phyloP scores from a whole-genome alignment of 257 asterid genomes.

The Plantago major region DNA sequence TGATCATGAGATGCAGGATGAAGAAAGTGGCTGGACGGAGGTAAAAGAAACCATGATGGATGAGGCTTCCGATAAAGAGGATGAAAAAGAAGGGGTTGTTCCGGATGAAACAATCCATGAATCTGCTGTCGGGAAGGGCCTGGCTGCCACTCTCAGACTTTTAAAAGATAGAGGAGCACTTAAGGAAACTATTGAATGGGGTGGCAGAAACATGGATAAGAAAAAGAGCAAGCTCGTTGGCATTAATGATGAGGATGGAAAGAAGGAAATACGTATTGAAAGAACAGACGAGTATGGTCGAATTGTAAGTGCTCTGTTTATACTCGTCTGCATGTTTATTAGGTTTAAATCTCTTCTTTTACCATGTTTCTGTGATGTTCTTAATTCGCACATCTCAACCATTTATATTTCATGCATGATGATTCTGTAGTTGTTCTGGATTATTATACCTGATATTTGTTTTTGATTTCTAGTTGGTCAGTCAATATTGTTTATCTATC shows the following conservation, averaged over 20 bases:
- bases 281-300: slow-evolving; percentile 96
- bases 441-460: too few species aligned
- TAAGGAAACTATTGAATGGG: slow-evolving; percentile 91
- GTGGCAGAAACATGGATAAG: slow-evolving; percentile 99
- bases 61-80: slow-evolving; percentile 34
- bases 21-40: slow-evolving; percentile 62
- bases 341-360: slow-evolving; percentile 8
- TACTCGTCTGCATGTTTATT: background rate
- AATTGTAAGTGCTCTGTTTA: slow-evolving; percentile 50
- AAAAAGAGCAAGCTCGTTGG: slow-evolving; percentile 92
- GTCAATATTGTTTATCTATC: too few species aligned
- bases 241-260: slow-evolving; percentile 49
- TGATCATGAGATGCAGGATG: slow-evolving; percentile 50
- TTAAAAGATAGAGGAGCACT: slow-evolving; percentile 84
- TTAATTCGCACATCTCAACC: background rate
- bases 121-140: slow-evolving; percentile 85
- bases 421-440: too few species aligned
- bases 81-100: slow-evolving; percentile 50
- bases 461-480: too few species aligned
- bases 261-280: slow-evolving; percentile 81
- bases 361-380: background rate
- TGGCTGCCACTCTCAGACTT: slow-evolving; percentile 72
- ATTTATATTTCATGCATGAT: too few species aligned
- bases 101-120: slow-evolving; percentile 84
- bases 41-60: slow-evolving; percentile 46